Evolutionary conservation across 1,284 basidiomycete genomes (phyloP).

Genomic region (Ustilago nuda): DNA sequence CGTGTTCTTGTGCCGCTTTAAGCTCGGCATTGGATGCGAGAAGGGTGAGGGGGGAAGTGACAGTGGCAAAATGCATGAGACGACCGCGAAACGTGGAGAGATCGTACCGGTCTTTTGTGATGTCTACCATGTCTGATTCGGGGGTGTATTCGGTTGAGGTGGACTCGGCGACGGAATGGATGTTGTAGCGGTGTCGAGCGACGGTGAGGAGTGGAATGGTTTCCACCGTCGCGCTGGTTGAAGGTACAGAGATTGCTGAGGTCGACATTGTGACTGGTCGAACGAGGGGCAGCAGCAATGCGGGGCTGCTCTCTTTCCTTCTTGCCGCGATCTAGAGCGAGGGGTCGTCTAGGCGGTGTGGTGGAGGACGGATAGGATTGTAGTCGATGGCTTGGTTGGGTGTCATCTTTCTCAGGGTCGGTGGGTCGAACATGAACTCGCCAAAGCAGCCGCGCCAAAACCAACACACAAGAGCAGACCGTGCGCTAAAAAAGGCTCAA

Average conservation of each 20-base stretch:
- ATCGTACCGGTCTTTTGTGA: slow-evolving; percentile 51
- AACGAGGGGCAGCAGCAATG: neutral
- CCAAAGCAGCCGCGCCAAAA: neutral
- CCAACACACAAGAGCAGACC: neutral
- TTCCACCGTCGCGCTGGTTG: slow-evolving; percentile 11
- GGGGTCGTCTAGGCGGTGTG: neutral
- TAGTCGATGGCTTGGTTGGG: no score
- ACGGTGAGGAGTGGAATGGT: slow-evolving; percentile 30
- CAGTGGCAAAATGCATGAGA: slow-evolving; percentile 72
- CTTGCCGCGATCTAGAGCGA: neutral
- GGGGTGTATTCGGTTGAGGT: slow-evolving; percentile 16
- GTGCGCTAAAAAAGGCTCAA: neutral
- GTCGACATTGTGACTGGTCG: slow-evolving; percentile 15
- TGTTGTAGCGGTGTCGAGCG: slow-evolving; percentile 28
- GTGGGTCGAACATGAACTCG: slow-evolving; percentile 1
- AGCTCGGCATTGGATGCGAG: slow-evolving; percentile 69
- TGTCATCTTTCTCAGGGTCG: neutral
- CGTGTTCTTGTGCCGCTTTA: slow-evolving; percentile 40
- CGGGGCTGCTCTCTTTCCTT: neutral
- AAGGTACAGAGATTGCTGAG: slow-evolving; percentile 18
- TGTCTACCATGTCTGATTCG: slow-evolving; percentile 33
- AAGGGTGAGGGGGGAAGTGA: slow-evolving; percentile 73
- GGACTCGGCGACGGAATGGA: slow-evolving; percentile 33
- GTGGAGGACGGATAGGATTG: neutral
- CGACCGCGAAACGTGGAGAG: slow-evolving; percentile 69